Evolutionary conservation across 1,139 yeast species (phyloP), one percentile per base, ranked within the genome.

Genomic region (Sugiyamaella neomexicana): DNA sequence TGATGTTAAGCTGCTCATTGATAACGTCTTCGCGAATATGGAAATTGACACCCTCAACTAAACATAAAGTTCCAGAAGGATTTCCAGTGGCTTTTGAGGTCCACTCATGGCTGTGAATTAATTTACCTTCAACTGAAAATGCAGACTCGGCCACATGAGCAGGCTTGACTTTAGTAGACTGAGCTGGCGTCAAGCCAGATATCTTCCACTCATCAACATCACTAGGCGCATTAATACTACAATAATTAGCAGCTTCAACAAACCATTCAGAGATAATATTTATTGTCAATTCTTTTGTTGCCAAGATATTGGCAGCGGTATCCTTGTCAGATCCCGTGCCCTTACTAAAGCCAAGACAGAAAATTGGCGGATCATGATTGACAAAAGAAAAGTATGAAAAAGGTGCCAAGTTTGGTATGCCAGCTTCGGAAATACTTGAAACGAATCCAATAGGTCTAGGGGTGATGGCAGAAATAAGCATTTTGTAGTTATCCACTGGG

Each of bases 201-300:
- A 81, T 67, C 54, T 75, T 71, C 82, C 84, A 82, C 64, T 83
- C 88, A 58, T 78, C 79, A 13, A 78, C 73, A 1, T 71, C 80
- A 0, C 64, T 50, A 0, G 86, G 86, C 1, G 82, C 76, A 59
- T 76, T 68, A 25, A 72, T 72, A 15, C 78, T 69, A n/a, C 80
- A 68, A 59, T 67, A 76, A 63, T 83, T 81, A 12, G 86, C 85
- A 15, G 86, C 86, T 54, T 83, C 88, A 29, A 78, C 70, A 62
- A 81, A 80, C 85, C 85, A 82, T 66, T 83, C 88, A 46, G 82
- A 75, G 38, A 83, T 75, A 52, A 83, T 75, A 64, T 78, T 82
- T 62, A 83, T 76, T n/a, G 85, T 80, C 53, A 77, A 72, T 61
- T 83, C 87, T 3, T 70, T 72, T 2, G 83, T 80, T 23, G 77